Conservation (phyloP, 306 rosid genomes). For the Cucurbita moschata region DNA sequence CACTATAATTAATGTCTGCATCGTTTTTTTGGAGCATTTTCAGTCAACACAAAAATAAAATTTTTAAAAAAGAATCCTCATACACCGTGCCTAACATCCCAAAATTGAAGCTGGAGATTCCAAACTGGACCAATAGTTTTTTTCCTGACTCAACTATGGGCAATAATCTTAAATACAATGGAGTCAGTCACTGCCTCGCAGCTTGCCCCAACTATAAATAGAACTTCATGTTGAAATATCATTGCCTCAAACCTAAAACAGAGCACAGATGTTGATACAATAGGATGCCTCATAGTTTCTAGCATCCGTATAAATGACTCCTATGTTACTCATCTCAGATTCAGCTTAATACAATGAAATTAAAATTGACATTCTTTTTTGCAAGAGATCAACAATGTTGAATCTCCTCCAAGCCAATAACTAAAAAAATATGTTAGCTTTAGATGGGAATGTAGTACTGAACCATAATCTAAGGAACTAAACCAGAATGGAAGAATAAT, state of each 20-base stretch:
- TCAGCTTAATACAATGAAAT: neutral
- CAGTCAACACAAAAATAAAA: neutral
- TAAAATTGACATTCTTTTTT: neutral
- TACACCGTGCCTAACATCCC: neutral
- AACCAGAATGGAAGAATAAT: neutral
- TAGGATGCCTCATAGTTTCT: neutral
- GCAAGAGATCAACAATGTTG: neutral
- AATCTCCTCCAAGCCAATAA: neutral
- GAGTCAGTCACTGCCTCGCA: neutral
- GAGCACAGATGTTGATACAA: neutral
- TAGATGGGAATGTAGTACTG: neutral
- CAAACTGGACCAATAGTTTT: neutral
- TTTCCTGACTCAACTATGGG: neutral
- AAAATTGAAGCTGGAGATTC: neutral
- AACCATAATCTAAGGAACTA: neutral
- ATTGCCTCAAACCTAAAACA: neutral
- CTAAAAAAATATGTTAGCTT: neutral
- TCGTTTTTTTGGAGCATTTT: neutral
- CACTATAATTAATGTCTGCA: neutral
- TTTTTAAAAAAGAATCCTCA: neutral
- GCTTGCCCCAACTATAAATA: neutral
- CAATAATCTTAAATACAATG: neutral
- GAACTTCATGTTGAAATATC: neutral
- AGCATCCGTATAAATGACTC: neutral
- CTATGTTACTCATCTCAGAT: no score